Percentiles rank a stretch among this genome's conserved stretches.
Evolutionary conservation across 768 basidiomycete species (phyloP).

Genomic region (Pulveroboletus sp.): DNA sequence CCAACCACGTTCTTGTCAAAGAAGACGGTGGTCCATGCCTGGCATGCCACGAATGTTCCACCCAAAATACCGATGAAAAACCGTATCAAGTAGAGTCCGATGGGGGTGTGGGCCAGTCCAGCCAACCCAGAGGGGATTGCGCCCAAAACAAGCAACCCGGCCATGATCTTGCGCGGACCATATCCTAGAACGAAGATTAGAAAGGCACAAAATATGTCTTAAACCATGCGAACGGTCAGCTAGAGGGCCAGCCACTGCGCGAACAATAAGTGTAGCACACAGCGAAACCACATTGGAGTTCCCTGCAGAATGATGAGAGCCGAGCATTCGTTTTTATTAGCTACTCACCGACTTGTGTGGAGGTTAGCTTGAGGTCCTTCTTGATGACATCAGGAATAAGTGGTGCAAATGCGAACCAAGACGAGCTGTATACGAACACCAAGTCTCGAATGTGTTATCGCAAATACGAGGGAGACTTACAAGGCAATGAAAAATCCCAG

Average conservation of each 20-base stretch:
- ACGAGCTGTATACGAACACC: constrained; percentile 21
- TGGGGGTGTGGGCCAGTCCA: constrained; percentile 42
- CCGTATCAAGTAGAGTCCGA: constrained; percentile 42
- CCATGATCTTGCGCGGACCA: constrained; percentile 57
- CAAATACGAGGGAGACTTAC: constrained; percentile 9
- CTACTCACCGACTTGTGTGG: constrained; percentile 39
- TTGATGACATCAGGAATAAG: constrained; percentile 56
- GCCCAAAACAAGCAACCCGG: constrained; percentile 47
- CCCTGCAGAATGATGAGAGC: constrained; percentile 18
- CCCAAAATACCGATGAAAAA: constrained; percentile 64
- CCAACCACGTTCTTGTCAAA: constrained; percentile 52
- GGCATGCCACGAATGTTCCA: constrained; percentile 59
- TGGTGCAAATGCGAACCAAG: constrained; percentile 61
- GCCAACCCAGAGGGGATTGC: constrained; percentile 60
- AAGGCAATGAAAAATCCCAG: constrained; percentile 53
- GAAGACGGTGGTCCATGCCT: constrained; percentile 60
- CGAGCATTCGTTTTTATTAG: background rate
- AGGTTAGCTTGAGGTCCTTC: constrained; percentile 47
- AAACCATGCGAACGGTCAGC: constrained; percentile 42
- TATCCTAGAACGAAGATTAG: too few relatives aligned
- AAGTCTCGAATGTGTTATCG: constrained; percentile 3
- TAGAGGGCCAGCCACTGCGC: constrained; percentile 48
- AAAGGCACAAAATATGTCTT: too few relatives aligned
- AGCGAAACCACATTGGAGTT: constrained; percentile 52
- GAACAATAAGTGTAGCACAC: constrained; percentile 47